Percentiles rank a stretch among this genome's conserved stretches.
phyloP scores from a whole-genome alignment of 768 basidiomycete species.

The Asterophora parasitica region DNA sequence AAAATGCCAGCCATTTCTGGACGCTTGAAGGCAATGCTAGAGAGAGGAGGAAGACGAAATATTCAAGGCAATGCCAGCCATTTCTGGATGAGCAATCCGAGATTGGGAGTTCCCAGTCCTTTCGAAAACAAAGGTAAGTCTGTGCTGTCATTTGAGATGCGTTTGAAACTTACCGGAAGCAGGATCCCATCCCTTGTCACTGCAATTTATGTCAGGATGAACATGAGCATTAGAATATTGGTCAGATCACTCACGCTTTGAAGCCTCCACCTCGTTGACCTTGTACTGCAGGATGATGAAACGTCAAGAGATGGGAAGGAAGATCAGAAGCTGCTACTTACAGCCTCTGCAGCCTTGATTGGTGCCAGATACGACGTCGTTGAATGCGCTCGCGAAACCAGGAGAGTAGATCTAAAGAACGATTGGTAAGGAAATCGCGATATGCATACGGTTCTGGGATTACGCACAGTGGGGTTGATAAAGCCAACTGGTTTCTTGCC shows the following conservation, averaged over 20 bases:
- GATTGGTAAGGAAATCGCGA: not conserved
- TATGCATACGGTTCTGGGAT: not conserved
- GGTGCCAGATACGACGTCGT: slow-evolving; percentile 37
- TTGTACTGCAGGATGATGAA: slow-evolving; percentile 21
- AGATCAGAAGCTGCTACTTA: slow-evolving; percentile 11
- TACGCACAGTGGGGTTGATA: slow-evolving; percentile 38
- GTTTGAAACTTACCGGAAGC: slow-evolving; percentile 28
- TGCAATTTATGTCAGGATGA: slow-evolving; percentile 10
- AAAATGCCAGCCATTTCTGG: no score
- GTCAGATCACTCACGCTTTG: slow-evolving; percentile 24
- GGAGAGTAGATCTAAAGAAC: slow-evolving; percentile 23
- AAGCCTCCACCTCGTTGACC: slow-evolving; percentile 29
- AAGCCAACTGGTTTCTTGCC: slow-evolving; percentile 37
- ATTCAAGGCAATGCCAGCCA: slow-evolving; percentile 31
- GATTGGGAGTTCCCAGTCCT: slow-evolving; percentile 43
- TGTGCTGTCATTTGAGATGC: not conserved
- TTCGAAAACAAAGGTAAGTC: not conserved
- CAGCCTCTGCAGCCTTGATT: slow-evolving; percentile 43
- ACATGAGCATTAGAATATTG: not conserved
- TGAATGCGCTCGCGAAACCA: slow-evolving; percentile 31
- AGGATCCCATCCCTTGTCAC: slow-evolving; percentile 39
- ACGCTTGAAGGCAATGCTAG: no score
- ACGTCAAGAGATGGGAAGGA: not conserved
- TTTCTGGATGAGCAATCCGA: slow-evolving; percentile 33
- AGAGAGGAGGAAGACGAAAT: no score